Evolutionary conservation across 1,284 basidiomycete genomes (phyloP).

Genomic region (Moniliophthora roreri): DNA sequence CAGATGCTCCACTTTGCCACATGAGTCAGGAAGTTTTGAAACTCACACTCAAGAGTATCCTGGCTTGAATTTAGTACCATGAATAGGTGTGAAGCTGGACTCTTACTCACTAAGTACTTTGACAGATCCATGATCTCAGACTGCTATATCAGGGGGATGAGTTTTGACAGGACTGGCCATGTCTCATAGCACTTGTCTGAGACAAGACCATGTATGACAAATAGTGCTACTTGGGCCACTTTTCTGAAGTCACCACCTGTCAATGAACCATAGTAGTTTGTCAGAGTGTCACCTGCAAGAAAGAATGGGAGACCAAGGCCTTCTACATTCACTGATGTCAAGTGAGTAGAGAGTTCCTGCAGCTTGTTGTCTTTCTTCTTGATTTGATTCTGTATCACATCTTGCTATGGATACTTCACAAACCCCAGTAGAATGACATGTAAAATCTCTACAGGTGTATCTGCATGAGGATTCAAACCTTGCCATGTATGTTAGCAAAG

Average conservation of each 20-base stretch:
- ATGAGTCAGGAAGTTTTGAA: constrained; percentile 11
- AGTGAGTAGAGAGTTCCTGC: neutral
- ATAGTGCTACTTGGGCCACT: constrained; percentile 15
- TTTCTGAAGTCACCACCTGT: constrained; percentile 18
- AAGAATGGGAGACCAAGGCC: neutral
- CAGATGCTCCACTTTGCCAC: constrained; percentile 7
- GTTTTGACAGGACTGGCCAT: constrained; percentile 16
- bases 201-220: constrained; percentile 15
- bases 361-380: neutral
- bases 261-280: constrained; percentile 17
- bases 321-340: neutral
- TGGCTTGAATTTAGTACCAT: neutral
- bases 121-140: constrained; percentile 15
- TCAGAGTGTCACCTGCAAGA: constrained; percentile 9
- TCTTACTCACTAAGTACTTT: constrained; percentile 7
- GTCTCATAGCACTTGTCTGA: neutral
- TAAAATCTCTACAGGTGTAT: neutral
- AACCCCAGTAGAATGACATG: neutral
- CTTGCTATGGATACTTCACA: neutral
- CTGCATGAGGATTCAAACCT: neutral
- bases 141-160: constrained; percentile 15
- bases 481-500: no score
- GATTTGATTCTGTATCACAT: neutral
- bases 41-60: neutral
- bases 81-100: neutral